phyloP scores from a whole-genome alignment of 176 grass and related monocot species.

The Musa schizocarpa region DNA sequence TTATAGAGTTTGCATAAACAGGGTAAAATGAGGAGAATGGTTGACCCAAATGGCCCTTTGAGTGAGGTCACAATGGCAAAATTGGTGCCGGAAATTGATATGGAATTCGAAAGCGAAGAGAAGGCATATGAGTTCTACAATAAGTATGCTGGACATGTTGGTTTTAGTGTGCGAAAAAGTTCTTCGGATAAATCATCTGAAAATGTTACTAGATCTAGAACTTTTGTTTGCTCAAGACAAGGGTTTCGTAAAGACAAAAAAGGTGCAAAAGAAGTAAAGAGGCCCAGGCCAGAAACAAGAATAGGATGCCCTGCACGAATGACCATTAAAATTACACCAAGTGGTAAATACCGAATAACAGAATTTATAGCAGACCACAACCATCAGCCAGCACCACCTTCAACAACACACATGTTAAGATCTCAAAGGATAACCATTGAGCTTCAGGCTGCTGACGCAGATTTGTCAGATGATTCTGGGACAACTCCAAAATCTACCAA shows the following conservation, averaged over 20 bases:
- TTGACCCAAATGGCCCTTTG: constrained; percentile 45
- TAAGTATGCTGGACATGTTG: constrained; percentile 68
- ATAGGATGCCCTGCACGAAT: constrained; percentile 66
- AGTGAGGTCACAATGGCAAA: constrained; percentile 41
- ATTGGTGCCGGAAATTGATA: constrained; percentile 50
- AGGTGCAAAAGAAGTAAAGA: constrained; percentile 74
- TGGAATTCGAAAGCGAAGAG: constrained; percentile 78
- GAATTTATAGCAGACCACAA: constrained; percentile 78
- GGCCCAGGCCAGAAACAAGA: constrained; percentile 66
- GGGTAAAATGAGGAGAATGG: constrained; percentile 76
- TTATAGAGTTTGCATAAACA: constrained; percentile 31
- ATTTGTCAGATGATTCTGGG: constrained; percentile 64
- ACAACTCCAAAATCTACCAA: constrained; percentile 41
- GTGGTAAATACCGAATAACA: constrained; percentile 44
- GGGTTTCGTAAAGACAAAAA: constrained; percentile 91
- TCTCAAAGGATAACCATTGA: constrained; percentile 70
- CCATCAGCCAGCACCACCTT: constrained; percentile 80
- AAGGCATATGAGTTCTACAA: constrained; percentile 72
- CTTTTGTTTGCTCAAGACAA: constrained; percentile 86
- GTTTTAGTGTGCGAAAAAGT: constrained; percentile 80
- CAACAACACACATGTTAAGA: constrained; percentile 81
- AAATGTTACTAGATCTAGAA: constrained; percentile 75
- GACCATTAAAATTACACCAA: constrained; percentile 71
- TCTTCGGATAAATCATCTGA: constrained; percentile 77
- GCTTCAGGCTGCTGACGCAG: constrained; percentile 48